A percentile compares a stretch with the other conserved stretches of the same genome.
phyloP scores from a whole-genome alignment of 2,329 filamentous ascomycete species.

The Talaromyces amestolkiae region DNA sequence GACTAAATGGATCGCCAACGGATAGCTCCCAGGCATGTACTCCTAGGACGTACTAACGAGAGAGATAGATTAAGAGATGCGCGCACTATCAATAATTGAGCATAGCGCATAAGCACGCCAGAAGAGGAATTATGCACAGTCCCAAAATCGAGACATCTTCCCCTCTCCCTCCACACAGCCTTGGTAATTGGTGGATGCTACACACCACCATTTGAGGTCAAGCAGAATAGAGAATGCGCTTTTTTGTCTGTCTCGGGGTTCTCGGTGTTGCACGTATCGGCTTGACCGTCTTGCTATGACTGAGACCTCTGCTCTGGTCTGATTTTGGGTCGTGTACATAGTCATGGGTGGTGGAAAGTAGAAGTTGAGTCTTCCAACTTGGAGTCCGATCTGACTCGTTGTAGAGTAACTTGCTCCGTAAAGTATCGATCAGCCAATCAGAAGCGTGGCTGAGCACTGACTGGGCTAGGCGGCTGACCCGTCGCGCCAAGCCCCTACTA shows the following conservation, averaged over 20 bases:
- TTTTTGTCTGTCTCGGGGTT: neutral
- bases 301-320: neutral
- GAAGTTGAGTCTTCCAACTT: neutral
- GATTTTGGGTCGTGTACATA: neutral
- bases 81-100: neutral
- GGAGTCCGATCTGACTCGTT: neutral
- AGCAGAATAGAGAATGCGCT: neutral
- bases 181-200: conserved; percentile 9
- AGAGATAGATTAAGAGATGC: neutral
- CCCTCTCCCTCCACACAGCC: neutral
- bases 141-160: conserved; percentile 10
- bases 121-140: conserved; percentile 2
- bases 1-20: conserved; percentile 17
- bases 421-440: neutral
- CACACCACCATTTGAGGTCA: conserved; percentile 8
- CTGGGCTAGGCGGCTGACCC: neutral
- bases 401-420: neutral
- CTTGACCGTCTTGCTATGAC: neutral
- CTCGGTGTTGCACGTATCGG: neutral
- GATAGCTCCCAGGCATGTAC: neutral
- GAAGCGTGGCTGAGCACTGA: neutral
- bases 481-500: neutral
- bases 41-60: neutral
- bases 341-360: neutral
- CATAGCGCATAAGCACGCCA: neutral